phyloP scores from a whole-genome alignment of 257 asterid species.

The Anisodus acutangulus region DNA sequence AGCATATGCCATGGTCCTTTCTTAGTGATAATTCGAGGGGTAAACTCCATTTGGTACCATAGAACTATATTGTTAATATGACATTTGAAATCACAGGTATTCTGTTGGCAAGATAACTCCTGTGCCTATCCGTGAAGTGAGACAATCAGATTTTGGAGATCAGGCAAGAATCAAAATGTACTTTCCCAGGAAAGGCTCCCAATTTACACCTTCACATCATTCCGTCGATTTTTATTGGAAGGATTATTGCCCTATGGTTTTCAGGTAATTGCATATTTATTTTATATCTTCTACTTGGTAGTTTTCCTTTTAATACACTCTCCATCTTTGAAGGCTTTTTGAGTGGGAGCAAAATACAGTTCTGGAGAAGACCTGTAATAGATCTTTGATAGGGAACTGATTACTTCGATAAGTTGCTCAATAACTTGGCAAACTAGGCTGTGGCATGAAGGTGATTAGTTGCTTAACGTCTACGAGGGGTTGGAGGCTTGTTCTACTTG shows the following conservation, averaged over 20 bases:
- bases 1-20: constrained; percentile 29
- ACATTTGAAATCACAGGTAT: constrained; percentile 75
- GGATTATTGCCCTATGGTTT: constrained; percentile 98
- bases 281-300: constrained; percentile 25
- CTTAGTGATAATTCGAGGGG: constrained; percentile 4
- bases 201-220: constrained; percentile 84
- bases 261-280: constrained; percentile 63
- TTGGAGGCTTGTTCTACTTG: constrained; percentile 5
- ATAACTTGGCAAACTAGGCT: neutral
- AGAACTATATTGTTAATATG: constrained; percentile 13
- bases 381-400: neutral
- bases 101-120: constrained; percentile 96
- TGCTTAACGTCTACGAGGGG: neutral
- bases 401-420: neutral
- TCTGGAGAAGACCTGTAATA: constrained; percentile 9
- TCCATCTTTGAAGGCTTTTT: neutral
- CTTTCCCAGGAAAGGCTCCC: constrained; percentile 88
- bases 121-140: constrained; percentile 89
- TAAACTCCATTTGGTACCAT: constrained; percentile 20
- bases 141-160: constrained; percentile 85
- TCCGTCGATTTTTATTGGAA: constrained; percentile 90
- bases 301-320: constrained; percentile 12
- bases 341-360: neutral
- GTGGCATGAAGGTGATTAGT: neutral
- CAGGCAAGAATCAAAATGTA: constrained; percentile 90